Percentiles rank a stretch among this genome's conserved stretches.
phyloP scores from a whole-genome alignment of 2,329 filamentous ascomycete species.

The Epichloe coenophiala region DNA sequence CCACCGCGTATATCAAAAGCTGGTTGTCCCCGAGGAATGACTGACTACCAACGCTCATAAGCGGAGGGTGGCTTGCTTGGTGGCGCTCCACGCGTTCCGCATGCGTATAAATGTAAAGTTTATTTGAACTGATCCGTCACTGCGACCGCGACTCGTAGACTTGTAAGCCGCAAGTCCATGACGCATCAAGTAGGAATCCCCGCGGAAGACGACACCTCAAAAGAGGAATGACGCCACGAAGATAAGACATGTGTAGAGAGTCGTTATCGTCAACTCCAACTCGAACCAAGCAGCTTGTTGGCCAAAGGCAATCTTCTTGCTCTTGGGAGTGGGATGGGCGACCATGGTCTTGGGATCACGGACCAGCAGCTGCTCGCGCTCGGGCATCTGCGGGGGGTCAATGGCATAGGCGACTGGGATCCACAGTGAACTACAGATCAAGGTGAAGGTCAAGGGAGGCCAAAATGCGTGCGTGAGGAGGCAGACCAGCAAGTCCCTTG shows the following conservation, averaged over 20 bases:
- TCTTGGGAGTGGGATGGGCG: slow-evolving; percentile 34
- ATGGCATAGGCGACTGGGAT: slow-evolving; percentile 48
- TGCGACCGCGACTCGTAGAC: not conserved
- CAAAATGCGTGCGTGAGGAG: slow-evolving; percentile 48
- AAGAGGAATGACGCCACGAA: slow-evolving; percentile 30
- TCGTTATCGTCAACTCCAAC: slow-evolving; percentile 37
- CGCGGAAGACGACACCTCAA: not conserved
- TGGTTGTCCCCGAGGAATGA: not conserved
- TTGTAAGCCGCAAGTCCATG: too few relatives aligned
- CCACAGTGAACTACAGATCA: slow-evolving; percentile 41
- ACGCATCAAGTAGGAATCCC: too few relatives aligned
- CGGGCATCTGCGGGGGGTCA: slow-evolving; percentile 42
- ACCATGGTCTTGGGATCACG: slow-evolving; percentile 41
- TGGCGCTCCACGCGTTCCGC: not conserved
- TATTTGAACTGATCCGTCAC: not conserved
- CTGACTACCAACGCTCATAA: not conserved
- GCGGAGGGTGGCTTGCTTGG: not conserved
- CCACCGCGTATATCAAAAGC: not conserved
- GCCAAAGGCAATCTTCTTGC: slow-evolving; percentile 42
- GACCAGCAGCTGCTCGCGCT: slow-evolving; percentile 41
- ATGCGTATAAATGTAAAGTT: not conserved
- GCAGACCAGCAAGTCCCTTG: slow-evolving; percentile 30
- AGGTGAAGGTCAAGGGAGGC: slow-evolving; percentile 45
- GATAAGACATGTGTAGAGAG: slow-evolving; percentile 33
- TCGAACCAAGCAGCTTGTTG: slow-evolving; percentile 43